A percentile compares a stretch with the other conserved stretches of the same genome.
These are phyloP conservation scores for Umbellularia californica DNA, from an alignment of 164 flowering plant species.

Conservation along the genomic window DNA sequence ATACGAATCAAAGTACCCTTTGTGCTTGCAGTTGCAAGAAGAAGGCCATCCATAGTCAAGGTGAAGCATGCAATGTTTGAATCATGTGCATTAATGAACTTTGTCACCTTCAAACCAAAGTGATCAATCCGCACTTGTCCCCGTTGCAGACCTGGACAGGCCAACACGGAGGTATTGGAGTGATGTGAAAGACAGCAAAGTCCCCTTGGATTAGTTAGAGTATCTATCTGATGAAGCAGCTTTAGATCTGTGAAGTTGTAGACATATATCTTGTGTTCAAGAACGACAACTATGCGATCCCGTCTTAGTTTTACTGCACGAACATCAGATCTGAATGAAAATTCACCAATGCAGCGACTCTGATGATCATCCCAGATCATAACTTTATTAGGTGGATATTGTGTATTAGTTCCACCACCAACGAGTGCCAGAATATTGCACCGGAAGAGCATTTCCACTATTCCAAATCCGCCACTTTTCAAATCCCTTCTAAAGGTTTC, in stretches of 20 bases:
- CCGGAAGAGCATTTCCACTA: slow-evolving; percentile 51
- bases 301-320: slow-evolving; percentile 51
- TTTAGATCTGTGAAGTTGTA: slow-evolving; percentile 45
- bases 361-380: slow-evolving; percentile 68
- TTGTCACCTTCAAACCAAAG: slow-evolving; percentile 49
- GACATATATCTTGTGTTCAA: slow-evolving; percentile 54
- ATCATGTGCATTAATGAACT: slow-evolving; percentile 47
- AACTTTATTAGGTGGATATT: slow-evolving; percentile 51
- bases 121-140: slow-evolving; percentile 55
- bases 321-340: slow-evolving; percentile 53
- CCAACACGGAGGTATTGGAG: slow-evolving; percentile 46
- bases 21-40: slow-evolving; percentile 61
- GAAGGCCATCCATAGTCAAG: slow-evolving; percentile 55
- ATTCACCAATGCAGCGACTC: slow-evolving; percentile 49
- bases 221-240: slow-evolving; percentile 53
- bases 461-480: slow-evolving; percentile 51
- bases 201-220: slow-evolving; percentile 47
- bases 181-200: slow-evolving; percentile 58
- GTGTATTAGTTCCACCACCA: slow-evolving; percentile 43
- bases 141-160: slow-evolving; percentile 46
- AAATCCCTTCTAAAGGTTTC: slow-evolving; percentile 51
- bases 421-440: slow-evolving; percentile 57
- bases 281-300: slow-evolving; percentile 49
- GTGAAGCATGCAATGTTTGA: slow-evolving; percentile 43
- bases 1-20: slow-evolving; percentile 56